A percentile compares a stretch with the other conserved stretches of the same genome.
Conservation (phyloP, 2,329 filamentous ascomycete genomes). For the Thermoascus crustaceus region DNA sequence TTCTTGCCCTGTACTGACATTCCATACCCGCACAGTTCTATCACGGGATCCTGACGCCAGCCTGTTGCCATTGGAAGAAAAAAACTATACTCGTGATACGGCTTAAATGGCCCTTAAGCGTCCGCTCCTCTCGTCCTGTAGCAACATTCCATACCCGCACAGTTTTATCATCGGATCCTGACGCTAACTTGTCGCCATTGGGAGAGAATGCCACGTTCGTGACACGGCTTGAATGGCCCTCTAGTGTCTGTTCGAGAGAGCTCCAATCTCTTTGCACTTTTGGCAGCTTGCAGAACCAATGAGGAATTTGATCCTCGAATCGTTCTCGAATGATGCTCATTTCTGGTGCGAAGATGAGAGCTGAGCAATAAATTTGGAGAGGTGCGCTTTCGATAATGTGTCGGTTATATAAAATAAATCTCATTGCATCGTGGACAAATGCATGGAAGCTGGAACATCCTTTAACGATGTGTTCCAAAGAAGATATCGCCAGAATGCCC, state of each 20-base stretch:
- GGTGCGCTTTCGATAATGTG: background rate
- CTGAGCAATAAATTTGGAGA: constrained; percentile 1
- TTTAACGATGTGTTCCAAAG: background rate
- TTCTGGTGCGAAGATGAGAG: constrained; percentile 1
- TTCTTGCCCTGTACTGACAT: background rate
- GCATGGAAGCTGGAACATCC: background rate
- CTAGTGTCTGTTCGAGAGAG: constrained; percentile 8
- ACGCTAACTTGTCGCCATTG: constrained; percentile 16
- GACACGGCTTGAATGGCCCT: constrained; percentile 14
- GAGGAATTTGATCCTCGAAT: background rate
- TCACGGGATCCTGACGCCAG: background rate
- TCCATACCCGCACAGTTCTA: background rate
- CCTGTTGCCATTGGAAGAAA: background rate
- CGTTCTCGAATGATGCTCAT: background rate
- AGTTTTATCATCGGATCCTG: constrained; percentile 17
- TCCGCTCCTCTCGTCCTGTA: background rate
- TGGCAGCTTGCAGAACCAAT: background rate
- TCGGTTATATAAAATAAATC: background rate
- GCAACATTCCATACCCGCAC: constrained; percentile 19
- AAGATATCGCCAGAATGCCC: background rate
- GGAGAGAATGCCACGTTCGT: constrained; percentile 18
- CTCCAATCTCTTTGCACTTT: background rate
- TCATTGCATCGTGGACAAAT: background rate
- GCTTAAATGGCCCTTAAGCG: background rate
- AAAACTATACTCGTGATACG: background rate